These are phyloP conservation scores for Adansonia digitata DNA, from an alignment of 345 rosid genomes.

Conservation along the genomic window DNA sequence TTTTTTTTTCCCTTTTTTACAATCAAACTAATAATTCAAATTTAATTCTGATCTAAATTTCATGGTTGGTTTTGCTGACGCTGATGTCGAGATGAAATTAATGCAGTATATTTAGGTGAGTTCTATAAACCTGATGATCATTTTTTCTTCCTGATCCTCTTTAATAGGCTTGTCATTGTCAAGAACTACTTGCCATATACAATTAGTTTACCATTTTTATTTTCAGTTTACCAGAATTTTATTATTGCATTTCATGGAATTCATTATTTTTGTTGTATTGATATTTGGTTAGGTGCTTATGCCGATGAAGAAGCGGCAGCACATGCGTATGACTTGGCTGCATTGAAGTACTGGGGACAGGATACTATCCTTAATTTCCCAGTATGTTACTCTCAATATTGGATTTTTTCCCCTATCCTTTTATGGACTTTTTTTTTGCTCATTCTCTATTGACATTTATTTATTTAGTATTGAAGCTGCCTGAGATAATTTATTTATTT, in stretches of 20 bases:
- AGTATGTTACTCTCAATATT: slow-evolving; percentile 23
- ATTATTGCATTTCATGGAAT: background rate
- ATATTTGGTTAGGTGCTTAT: slow-evolving; percentile 54
- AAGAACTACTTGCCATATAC: background rate
- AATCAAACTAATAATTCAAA: background rate
- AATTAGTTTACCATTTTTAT: background rate
- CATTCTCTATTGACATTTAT: too few relatives aligned
- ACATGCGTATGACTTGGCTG: slow-evolving; percentile 91
- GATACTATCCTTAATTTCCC: slow-evolving; percentile 82
- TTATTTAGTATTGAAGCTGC: background rate
- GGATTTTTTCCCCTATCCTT: background rate
- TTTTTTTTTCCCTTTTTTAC: too few relatives aligned
- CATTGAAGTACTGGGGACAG: slow-evolving; percentile 88
- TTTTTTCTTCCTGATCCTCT: background rate
- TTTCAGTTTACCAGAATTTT: background rate
- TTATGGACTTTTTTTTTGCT: background rate
- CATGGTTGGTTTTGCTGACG: background rate
- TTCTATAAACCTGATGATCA: background rate
- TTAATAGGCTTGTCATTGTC: background rate
- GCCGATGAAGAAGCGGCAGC: slow-evolving; percentile 92
- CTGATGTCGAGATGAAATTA: background rate
- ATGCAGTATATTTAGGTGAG: background rate
- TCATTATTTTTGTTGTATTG: background rate
- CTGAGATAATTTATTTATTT: too few relatives aligned
- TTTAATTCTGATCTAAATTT: background rate